Evolutionary conservation across 2,329 filamentous ascomycete species (phyloP).

Genomic region (Cladosporium sphaerospermum): DNA sequence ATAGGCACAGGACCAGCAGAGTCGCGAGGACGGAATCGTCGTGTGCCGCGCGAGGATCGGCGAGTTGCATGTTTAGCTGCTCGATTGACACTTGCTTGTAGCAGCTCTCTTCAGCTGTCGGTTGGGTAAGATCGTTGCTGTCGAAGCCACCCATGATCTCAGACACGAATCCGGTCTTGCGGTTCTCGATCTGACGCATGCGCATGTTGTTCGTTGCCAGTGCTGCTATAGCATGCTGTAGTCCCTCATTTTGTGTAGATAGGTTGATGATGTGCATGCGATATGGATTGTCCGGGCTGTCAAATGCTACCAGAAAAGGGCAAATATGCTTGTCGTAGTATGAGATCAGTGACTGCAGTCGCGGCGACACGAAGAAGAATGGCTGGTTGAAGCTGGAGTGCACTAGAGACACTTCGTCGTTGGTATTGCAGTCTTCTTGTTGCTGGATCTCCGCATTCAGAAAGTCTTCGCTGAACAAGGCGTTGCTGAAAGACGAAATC

Average conservation of each 20-base stretch:
- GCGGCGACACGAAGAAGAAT: conserved; percentile 59
- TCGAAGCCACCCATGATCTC: conserved; percentile 25
- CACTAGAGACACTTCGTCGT: conserved; percentile 21
- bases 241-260: conserved; percentile 67
- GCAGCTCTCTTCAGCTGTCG: conserved; percentile 69
- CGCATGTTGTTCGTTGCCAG: conserved; percentile 83
- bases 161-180: conserved; percentile 27
- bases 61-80: conserved; percentile 76
- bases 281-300: conserved; percentile 79
- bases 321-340: conserved; percentile 93
- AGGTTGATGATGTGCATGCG: conserved; percentile 74
- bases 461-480: conserved; percentile 7
- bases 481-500: conserved; percentile 7
- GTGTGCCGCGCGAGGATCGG: conserved; percentile 65
- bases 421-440: conserved; percentile 16
- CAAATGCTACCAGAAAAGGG: conserved; percentile 84
- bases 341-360: conserved; percentile 83
- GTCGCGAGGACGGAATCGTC: conserved; percentile 86
- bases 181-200: conserved; percentile 63
- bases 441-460: conserved; percentile 16
- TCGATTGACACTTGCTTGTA: conserved; percentile 81
- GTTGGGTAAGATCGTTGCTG: conserved; percentile 43
- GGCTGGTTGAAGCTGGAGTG: conserved; percentile 28
- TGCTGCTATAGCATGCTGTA: conserved; percentile 91
- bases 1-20: conserved; percentile 80